phyloP scores from a whole-genome alignment of 1,284 basidiomycete species.

The Leccinum colubrinum region DNA sequence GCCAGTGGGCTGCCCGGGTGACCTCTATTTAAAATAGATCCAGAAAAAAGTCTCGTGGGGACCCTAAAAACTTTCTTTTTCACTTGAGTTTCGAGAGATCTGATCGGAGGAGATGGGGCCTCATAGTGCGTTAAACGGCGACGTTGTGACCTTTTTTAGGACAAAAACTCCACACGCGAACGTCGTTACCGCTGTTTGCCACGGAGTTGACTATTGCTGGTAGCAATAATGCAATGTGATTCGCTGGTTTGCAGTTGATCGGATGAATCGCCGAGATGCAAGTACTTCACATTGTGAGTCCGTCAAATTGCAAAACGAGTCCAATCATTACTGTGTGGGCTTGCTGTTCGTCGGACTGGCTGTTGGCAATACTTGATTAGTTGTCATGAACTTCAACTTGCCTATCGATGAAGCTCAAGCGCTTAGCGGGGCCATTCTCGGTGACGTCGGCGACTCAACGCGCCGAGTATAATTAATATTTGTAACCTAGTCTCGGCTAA shows the following conservation, averaged over 20 bases:
- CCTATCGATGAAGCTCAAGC: no score
- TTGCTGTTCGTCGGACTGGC: neutral
- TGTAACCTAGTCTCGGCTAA: no score
- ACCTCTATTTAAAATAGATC: neutral
- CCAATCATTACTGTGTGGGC: neutral
- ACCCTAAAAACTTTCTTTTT: neutral
- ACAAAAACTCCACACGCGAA: neutral
- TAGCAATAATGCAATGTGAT: neutral
- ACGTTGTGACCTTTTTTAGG: neutral
- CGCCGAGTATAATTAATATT: no score
- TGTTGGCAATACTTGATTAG: neutral
- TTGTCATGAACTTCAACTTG: neutral
- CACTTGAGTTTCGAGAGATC: neutral
- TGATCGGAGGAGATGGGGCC: neutral
- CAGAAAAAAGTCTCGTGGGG: neutral
- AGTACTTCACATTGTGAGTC: no score
- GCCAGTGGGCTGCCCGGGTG: no score
- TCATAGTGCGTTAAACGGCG: neutral
- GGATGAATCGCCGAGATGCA: neutral
- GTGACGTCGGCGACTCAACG: no score
- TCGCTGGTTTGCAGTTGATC: neutral
- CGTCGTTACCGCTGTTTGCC: no score
- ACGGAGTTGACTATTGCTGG: neutral
- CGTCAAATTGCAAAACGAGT: neutral
- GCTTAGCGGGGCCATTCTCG: neutral